A percentile compares a stretch with the other conserved stretches of the same genome.
Conservation (phyloP, 2,329 filamentous ascomycete species). For the Tricladium varicosporioides region DNA sequence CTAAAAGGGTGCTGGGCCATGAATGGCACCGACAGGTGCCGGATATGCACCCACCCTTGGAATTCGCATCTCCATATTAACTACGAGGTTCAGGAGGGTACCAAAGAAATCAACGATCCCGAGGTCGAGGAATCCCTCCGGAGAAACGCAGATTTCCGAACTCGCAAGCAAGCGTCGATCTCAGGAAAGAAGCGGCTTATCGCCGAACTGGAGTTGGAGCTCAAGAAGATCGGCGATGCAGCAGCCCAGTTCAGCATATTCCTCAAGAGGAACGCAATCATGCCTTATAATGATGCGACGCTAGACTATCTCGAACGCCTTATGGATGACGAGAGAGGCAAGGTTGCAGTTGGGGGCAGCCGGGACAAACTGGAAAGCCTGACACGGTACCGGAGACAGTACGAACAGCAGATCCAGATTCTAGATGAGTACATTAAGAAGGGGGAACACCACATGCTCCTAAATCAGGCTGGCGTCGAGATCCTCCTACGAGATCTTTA, state of each 20-base stretch:
- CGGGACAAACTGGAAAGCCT: conserved; percentile 21
- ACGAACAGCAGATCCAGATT: conserved; percentile 25
- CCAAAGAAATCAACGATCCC: not conserved
- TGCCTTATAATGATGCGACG: conserved; percentile 40
- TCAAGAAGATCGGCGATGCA: conserved; percentile 18
- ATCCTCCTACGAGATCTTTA: conserved; percentile 22
- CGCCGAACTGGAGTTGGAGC: not conserved
- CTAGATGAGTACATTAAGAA: conserved; percentile 15
- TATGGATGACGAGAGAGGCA: conserved; percentile 37
- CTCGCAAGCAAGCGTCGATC: not conserved
- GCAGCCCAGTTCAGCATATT: conserved; percentile 37
- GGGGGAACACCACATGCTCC: not conserved
- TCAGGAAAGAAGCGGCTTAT: not conserved
- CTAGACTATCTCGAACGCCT: conserved; percentile 38
- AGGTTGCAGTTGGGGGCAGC: conserved; percentile 29
- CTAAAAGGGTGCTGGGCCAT: no score
- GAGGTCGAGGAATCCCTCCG: not conserved
- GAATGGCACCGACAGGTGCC: no score
- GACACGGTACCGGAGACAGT: conserved; percentile 17
- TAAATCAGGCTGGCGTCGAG: conserved; percentile 16
- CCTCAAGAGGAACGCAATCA: conserved; percentile 37
- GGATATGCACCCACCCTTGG: no score
- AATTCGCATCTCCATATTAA: no score
- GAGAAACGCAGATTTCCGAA: not conserved
- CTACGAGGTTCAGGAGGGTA: no score